These are phyloP conservation scores for Astraeus odoratus DNA, from an alignment of 768 basidiomycete species.

Conservation along the genomic window DNA sequence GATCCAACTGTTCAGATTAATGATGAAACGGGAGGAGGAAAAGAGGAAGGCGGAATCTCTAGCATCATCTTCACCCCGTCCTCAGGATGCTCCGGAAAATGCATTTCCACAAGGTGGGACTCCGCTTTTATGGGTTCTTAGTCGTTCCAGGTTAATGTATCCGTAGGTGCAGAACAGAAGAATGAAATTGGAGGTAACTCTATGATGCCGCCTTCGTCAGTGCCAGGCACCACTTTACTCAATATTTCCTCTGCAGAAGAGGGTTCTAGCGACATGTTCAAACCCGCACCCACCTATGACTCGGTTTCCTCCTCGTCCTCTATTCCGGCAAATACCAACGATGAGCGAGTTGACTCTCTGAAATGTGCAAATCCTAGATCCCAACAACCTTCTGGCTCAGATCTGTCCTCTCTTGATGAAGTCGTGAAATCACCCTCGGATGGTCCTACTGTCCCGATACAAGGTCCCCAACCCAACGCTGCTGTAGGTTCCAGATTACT, in stretches of 20 bases:
- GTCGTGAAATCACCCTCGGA: conserved; percentile 27
- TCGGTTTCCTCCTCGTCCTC: conserved; percentile 1
- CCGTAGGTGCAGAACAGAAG: background rate
- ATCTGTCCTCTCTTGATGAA: conserved; percentile 12
- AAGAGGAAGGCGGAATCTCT: conserved; percentile 31
- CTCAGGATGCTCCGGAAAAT: conserved; percentile 8
- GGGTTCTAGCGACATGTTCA: background rate
- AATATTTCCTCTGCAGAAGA: background rate
- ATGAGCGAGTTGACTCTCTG: conserved; percentile 15
- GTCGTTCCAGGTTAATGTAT: no score
- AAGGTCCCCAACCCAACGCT: conserved; percentile 31
- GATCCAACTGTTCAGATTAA: conserved; percentile 74
- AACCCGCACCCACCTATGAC: conserved; percentile 4
- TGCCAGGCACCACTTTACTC: background rate
- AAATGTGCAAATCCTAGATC: conserved; percentile 28
- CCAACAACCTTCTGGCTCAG: conserved; percentile 26
- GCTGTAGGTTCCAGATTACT: conserved; percentile 39
- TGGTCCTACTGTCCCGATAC: conserved; percentile 33
- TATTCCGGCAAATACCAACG: conserved; percentile 8
- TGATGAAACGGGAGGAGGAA: conserved; percentile 75
- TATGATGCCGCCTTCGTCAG: conserved; percentile 1
- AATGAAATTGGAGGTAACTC: background rate
- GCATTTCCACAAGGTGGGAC: conserved; percentile 16
- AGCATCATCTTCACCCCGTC: background rate
- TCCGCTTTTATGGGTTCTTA: background rate